A percentile compares a stretch with the other conserved stretches of the same genome.
phyloP scores from a whole-genome alignment of 495 filamentous ascomycete genomes.

The Penicillium bialowiezense region DNA sequence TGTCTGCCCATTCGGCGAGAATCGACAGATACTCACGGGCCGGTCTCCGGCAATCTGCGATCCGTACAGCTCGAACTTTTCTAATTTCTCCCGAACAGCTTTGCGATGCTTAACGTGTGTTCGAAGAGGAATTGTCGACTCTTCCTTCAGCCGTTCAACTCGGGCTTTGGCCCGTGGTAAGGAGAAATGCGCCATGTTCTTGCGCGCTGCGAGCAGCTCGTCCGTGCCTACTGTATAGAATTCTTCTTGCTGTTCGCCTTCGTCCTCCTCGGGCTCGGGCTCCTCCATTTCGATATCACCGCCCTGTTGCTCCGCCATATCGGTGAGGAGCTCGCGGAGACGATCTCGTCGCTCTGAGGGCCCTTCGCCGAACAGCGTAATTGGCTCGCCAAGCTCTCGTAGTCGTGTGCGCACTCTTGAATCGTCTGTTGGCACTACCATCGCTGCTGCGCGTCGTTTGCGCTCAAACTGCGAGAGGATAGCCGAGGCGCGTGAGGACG shows the following conservation, averaged over 20 bases:
- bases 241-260: constrained; percentile 82
- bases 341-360: constrained; percentile 82
- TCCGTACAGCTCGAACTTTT: constrained; percentile 83
- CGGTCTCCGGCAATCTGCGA: constrained; percentile 90
- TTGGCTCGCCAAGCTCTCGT: constrained; percentile 82
- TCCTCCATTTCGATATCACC: constrained; percentile 66
- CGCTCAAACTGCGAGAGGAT: constrained; percentile 87
- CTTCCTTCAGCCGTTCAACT: constrained; percentile 70
- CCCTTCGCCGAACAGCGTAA: constrained; percentile 94
- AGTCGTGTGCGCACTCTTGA: constrained; percentile 75
- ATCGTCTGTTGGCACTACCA: constrained; percentile 96
- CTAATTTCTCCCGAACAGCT: constrained; percentile 77
- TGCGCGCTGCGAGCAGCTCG: constrained; percentile 73
- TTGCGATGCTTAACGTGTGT: constrained; percentile 91
- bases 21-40: constrained; percentile 83
- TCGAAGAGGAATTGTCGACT: constrained; percentile 76
- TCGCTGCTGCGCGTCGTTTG: constrained; percentile 80
- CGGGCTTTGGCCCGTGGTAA: constrained; percentile 77
- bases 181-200: constrained; percentile 80
- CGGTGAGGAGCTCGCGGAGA: constrained; percentile 74
- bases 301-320: constrained; percentile 61
- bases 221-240: constrained; percentile 85
- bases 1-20: constrained; percentile 79
- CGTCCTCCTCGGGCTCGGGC: constrained; percentile 45
- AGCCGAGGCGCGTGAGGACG: constrained; percentile 84